Percentiles rank a stretch among this genome's conserved stretches.
phyloP scores from a whole-genome alignment of 2,329 filamentous ascomycete genomes.

The Furcasterigmium furcatum region DNA sequence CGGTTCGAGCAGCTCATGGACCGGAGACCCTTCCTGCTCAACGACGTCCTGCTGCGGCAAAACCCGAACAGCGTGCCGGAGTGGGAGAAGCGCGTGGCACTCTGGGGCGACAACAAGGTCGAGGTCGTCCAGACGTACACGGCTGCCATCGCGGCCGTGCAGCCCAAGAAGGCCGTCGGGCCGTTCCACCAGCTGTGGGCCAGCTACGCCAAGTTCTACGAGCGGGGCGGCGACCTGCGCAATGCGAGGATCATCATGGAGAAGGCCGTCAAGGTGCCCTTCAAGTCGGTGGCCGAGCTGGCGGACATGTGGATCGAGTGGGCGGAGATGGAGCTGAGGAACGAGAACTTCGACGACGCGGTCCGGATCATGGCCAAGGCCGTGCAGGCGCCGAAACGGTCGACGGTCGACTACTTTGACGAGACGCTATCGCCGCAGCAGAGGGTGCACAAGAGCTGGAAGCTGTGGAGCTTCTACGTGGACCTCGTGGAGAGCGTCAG shows the following conservation, averaged over 20 bases:
- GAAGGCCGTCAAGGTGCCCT: conserved; percentile 96
- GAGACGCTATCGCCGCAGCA: conserved; percentile 92
- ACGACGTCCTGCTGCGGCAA: conserved; percentile 91
- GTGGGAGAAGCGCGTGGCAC: conserved; percentile 93
- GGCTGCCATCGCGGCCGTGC: conserved; percentile 86
- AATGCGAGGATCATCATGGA: conserved; percentile 93
- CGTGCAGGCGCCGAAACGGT: conserved; percentile 92
- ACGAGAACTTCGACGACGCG: conserved; percentile 93
- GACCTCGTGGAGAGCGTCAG: conserved; percentile 95
- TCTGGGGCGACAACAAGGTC: conserved; percentile 91
- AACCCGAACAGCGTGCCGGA: conserved; percentile 95
- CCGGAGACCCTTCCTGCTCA: conserved; percentile 88
- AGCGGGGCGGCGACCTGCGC: conserved; percentile 76
- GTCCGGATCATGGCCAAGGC: conserved; percentile 97
- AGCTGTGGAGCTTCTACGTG: conserved; percentile 98
- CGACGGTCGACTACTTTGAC: conserved; percentile 99
- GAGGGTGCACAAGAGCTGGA: conserved; percentile 98
- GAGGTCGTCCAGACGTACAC: conserved; percentile 95
- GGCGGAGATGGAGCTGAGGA: conserved; percentile 96
- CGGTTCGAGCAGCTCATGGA: conserved; percentile 99
- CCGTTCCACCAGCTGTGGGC: conserved; percentile 94
- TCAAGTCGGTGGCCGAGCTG: conserved; percentile 94
- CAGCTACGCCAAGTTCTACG: conserved; percentile 97
- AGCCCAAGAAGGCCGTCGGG: conserved; percentile 90
- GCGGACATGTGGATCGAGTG: conserved; percentile 99